Base-by-base conservation (phyloP, 2,329 filamentous ascomycete genomes). In the Capronia epimyces region DNA sequence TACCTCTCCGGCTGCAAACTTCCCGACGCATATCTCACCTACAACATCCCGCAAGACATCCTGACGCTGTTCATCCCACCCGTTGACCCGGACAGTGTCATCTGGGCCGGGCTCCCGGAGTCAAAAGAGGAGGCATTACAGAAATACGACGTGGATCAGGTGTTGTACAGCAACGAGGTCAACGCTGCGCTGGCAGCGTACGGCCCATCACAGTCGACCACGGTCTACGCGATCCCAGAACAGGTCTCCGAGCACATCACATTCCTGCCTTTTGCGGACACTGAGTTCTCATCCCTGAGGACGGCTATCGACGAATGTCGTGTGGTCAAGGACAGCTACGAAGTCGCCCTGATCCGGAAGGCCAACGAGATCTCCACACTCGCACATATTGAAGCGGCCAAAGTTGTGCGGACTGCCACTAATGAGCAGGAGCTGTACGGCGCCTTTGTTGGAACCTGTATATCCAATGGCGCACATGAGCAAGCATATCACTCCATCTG, bases 401-500 rank as follows among this genome's bases (percentile, higher is more conserved):
- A 77, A 57, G 75, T 76, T 2, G 75, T 93, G 18, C 74, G 76
- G 18, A 65, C 66, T 1, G 80, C 90, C 55, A 75, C 69, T 15
- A 94, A 87, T 60, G 91, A 98, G 72, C 81, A 86, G 29, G 82
- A 96, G 60, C 78, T 95, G 21, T 86, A 95, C 64, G 89, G 86
- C 37, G 72, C 84, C 9, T 95, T 95, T 64, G 73, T 84, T 20
- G 77, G 81, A 27, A 79, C 80, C 18, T 95, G 89, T 66, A 82
- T 87, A 43, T 77, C 83, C 6, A 75, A 78, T 46, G 86, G 86
- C 55, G 85, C 87, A 2, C 86, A 85, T 57, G 74, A 81, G 44
- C 87, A 95, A 71, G 83, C 91, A 0, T 98, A 98, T 66, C 81
- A 84, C 41, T 80, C 89, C n/a, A 96, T 98, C 60, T 88, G 87